phyloP scores from a whole-genome alignment of 768 basidiomycete species.

The Tremella yokohamensis region DNA sequence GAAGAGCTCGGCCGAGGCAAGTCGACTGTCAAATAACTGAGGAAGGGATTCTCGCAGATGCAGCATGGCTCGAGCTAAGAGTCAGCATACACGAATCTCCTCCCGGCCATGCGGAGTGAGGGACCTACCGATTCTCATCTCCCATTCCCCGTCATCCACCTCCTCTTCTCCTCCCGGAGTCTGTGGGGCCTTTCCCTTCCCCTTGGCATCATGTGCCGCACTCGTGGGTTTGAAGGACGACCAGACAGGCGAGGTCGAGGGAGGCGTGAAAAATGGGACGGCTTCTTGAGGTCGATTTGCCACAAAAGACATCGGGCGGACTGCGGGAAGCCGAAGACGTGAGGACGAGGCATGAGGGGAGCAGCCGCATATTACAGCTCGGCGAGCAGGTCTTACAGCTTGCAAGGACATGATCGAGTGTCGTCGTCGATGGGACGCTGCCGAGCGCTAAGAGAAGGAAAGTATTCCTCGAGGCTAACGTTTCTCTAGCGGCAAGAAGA shows the following conservation, averaged over 20 bases:
- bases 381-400: too few species aligned
- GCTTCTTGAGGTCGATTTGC: constrained; percentile 1
- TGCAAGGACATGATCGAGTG: too few species aligned
- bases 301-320: background rate
- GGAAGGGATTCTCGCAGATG: constrained; percentile 47
- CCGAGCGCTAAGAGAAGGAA: too few species aligned
- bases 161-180: constrained; percentile 26
- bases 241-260: constrained; percentile 9
- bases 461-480: too few species aligned
- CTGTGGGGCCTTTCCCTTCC: constrained; percentile 27
- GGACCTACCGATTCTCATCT: constrained; percentile 47
- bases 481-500: too few species aligned
- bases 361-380: too few species aligned
- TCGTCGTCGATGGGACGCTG: background rate
- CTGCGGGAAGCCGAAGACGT: constrained; percentile 13
- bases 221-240: background rate
- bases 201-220: constrained; percentile 7
- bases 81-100: background rate
- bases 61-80: constrained; percentile 37
- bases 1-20: constrained; percentile 31
- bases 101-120: background rate
- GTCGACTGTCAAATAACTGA: constrained; percentile 35
- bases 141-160: constrained; percentile 49
- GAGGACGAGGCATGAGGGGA: background rate
- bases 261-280: constrained; percentile 34